phyloP scores from a whole-genome alignment of 805 yeast species.

The Vanderwaltozyma verrucispora region DNA sequence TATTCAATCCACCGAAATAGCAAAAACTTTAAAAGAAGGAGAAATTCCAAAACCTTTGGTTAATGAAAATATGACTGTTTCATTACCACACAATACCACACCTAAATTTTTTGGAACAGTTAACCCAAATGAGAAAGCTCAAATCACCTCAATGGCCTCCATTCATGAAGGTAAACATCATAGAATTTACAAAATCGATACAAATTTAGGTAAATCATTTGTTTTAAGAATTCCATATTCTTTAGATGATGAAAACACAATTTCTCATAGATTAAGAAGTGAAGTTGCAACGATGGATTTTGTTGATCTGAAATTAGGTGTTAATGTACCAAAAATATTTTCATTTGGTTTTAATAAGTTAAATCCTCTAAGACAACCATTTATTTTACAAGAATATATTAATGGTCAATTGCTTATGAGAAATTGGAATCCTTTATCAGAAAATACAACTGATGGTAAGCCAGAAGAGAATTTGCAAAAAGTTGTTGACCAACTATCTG shows the following conservation, averaged over 20 bases:
- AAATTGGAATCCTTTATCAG: conserved; percentile 79
- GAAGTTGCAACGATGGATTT: conserved; percentile 95
- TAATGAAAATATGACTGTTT: conserved; percentile 32
- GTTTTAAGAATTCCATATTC: conserved; percentile 82
- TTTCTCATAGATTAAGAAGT: conserved; percentile 60
- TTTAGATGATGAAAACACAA: conserved; percentile 53
- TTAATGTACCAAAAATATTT: conserved; percentile 64
- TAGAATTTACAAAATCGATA: conserved; percentile 65
- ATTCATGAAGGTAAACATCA: conserved; percentile 94
- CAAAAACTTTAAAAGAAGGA: conserved; percentile 15
- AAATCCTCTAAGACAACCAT: conserved; percentile 64
- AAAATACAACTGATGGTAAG: conserved; percentile 39
- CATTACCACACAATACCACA: conserved; percentile 41
- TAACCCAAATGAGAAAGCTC: conserved; percentile 33
- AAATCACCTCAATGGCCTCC: conserved; percentile 64
- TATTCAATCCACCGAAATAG: conserved; percentile 29
- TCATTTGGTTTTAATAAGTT: conserved; percentile 50
- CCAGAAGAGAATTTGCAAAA: conserved; percentile 39
- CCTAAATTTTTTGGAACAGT: conserved; percentile 35
- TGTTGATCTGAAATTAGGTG: conserved; percentile 48
- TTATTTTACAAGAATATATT: conserved; percentile 67
- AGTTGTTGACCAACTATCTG: conserved; percentile 66
- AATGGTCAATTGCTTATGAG: conserved; percentile 80
- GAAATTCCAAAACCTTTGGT: conserved; percentile 30
- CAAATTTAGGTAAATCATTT: conserved; percentile 46